A percentile compares a stretch with the other conserved stretches of the same genome.
phyloP scores from a whole-genome alignment of 768 basidiomycete species.

The Agrocybe praecox region DNA sequence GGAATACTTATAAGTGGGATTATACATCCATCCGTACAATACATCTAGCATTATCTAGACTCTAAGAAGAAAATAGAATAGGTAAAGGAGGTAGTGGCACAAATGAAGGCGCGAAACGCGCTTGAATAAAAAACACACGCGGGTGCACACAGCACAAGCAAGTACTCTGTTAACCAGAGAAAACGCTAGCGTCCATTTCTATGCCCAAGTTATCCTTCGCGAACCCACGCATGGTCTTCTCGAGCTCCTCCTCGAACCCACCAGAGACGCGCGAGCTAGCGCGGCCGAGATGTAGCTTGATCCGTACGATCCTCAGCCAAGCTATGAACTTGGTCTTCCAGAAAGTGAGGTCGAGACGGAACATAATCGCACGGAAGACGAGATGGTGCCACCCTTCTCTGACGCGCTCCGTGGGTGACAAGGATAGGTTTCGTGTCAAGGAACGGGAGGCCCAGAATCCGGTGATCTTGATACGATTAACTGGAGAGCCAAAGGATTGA shows the following conservation, averaged over 20 bases:
- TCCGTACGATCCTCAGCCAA: constrained; percentile 48
- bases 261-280: constrained; percentile 35
- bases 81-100: too few species aligned
- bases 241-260: constrained; percentile 75
- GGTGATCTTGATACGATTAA: constrained; percentile 89
- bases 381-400: constrained; percentile 60
- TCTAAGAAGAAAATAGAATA: neutral
- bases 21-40: neutral
- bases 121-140: too few species aligned
- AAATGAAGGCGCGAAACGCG: neutral
- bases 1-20: neutral
- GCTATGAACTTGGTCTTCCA: constrained; percentile 58
- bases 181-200: constrained; percentile 53
- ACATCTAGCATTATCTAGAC: neutral
- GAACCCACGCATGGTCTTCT: constrained; percentile 71
- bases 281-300: constrained; percentile 41
- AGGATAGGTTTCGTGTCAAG: constrained; percentile 45
- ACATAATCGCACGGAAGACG: constrained; percentile 64
- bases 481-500: constrained; percentile 81
- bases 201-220: constrained; percentile 83
- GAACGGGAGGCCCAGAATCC: constrained; percentile 81
- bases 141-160: too few species aligned
- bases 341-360: constrained; percentile 74
- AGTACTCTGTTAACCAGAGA: constrained; percentile 1
- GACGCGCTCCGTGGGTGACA: constrained; percentile 42